Conservation (phyloP, 2,329 filamentous ascomycete genomes). For the Sarocladium strictum region DNA sequence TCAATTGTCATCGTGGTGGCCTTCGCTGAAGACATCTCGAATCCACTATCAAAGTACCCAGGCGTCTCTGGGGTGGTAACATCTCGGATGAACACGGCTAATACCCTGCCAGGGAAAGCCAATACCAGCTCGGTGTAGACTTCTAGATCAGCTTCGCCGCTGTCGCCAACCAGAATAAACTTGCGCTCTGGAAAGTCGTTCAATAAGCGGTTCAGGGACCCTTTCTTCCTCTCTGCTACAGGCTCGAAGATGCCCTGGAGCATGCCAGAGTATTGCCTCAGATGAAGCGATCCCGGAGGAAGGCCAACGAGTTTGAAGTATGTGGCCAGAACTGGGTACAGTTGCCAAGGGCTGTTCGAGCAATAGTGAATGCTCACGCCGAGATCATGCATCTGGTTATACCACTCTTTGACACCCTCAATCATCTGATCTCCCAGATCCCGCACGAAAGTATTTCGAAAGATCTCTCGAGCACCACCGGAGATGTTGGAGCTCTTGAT, state of each 20-base stretch:
- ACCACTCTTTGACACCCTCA: constrained; percentile 88
- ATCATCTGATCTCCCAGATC: constrained; percentile 77
- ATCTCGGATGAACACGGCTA: constrained; percentile 90
- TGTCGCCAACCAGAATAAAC: constrained; percentile 91
- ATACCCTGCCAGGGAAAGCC: constrained; percentile 73
- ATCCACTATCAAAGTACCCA: constrained; percentile 69
- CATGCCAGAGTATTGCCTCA: constrained; percentile 97
- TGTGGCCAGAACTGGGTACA: constrained; percentile 81
- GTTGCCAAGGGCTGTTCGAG: constrained; percentile 98
- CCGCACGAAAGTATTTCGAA: constrained; percentile 90
- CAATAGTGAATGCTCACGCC: constrained; percentile 93
- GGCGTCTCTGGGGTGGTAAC: constrained; percentile 72
- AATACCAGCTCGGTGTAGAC: constrained; percentile 93
- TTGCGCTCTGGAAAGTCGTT: constrained; percentile 82
- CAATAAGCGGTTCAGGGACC: constrained; percentile 77
- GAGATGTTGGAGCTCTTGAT: constrained; percentile 93
- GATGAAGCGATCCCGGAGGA: constrained; percentile 82
- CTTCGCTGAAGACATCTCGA: constrained; percentile 23
- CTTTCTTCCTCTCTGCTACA: constrained; percentile 89
- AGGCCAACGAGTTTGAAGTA: constrained; percentile 78
- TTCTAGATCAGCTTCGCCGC: constrained; percentile 92
- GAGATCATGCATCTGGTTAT: constrained; percentile 66
- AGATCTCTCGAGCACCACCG: constrained; percentile 84
- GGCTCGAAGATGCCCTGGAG: constrained; percentile 97
- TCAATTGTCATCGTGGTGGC: constrained; percentile 20